Percentiles rank a stretch among this genome's conserved stretches.
phyloP scores from a whole-genome alignment of 306 rosid species.

The Heteromeles arbutifolia region DNA sequence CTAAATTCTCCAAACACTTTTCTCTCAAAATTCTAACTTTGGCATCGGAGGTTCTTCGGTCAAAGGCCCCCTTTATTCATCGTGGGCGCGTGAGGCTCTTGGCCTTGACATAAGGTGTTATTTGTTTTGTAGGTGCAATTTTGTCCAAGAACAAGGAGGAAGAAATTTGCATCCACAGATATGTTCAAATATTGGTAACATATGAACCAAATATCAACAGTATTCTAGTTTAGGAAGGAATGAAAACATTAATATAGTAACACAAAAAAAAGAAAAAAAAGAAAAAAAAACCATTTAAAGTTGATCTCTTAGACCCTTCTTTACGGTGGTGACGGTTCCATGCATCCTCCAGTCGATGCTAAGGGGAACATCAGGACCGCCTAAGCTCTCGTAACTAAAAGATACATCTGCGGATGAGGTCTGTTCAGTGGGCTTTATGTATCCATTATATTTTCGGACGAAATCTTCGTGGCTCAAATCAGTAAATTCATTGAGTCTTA shows the following conservation, averaged over 20 bases:
- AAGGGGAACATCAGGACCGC: background rate
- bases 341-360: slow-evolving; percentile 27
- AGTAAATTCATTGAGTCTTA: slow-evolving; percentile 15
- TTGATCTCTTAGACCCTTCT: slow-evolving; percentile 15
- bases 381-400: slow-evolving; percentile 22
- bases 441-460: slow-evolving; percentile 1
- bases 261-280: background rate
- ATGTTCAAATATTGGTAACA: no score
- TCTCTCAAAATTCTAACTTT: no score
- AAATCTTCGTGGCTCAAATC: slow-evolving; percentile 28
- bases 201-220: no score
- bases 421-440: background rate
- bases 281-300: no score
- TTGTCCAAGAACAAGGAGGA: no score
- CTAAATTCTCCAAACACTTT: no score
- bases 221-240: background rate
- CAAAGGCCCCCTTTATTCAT: no score
- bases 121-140: no score
- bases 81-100: no score
- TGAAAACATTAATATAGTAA: background rate
- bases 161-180: no score
- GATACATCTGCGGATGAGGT: background rate
- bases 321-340: slow-evolving; percentile 36
- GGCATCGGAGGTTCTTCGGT: no score
- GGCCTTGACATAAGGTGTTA: no score